A percentile compares a stretch with the other conserved stretches of the same genome.
These are phyloP conservation scores for Fusarium annulatum DNA, from an alignment of 2,329 filamentous ascomycete genomes.

Conservation along the genomic window DNA sequence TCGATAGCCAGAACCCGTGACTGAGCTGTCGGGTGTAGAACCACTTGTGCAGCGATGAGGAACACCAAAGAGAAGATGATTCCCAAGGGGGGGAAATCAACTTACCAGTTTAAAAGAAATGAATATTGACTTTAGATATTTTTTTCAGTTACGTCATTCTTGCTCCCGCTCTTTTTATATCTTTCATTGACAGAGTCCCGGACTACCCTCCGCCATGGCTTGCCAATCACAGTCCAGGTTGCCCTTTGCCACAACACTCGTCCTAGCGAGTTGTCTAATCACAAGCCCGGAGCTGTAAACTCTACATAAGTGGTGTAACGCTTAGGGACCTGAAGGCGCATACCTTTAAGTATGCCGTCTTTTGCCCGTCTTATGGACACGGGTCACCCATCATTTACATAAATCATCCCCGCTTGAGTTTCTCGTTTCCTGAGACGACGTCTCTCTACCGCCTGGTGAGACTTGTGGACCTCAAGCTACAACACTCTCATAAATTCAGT, in stretches of 20 bases:
- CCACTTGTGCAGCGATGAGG: neutral
- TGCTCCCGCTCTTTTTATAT: neutral
- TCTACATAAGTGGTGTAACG: neutral
- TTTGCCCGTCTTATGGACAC: neutral
- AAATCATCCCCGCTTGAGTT: neutral
- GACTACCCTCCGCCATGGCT: neutral
- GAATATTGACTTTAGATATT: too few relatives aligned
- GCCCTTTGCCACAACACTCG: neutral
- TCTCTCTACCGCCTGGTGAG: neutral
- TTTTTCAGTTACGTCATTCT: neutral
- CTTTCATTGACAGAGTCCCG: neutral
- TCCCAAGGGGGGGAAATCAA: neutral
- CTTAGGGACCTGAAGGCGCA: too few relatives aligned
- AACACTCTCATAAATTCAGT: neutral
- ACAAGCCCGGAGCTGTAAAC: neutral
- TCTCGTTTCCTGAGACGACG: neutral
- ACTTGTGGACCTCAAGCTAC: neutral
- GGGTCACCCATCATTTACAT: too few relatives aligned
- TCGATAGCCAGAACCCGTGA: accelerated
- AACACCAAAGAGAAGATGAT: too few relatives aligned
- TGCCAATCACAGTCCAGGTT: neutral
- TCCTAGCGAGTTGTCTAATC: neutral
- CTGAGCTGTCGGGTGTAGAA: neutral
- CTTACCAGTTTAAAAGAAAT: neutral
- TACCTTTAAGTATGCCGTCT: neutral